These are phyloP conservation scores for Candida sp. DNA, from an alignment of 1,139 yeast species.

Conservation along the genomic window DNA sequence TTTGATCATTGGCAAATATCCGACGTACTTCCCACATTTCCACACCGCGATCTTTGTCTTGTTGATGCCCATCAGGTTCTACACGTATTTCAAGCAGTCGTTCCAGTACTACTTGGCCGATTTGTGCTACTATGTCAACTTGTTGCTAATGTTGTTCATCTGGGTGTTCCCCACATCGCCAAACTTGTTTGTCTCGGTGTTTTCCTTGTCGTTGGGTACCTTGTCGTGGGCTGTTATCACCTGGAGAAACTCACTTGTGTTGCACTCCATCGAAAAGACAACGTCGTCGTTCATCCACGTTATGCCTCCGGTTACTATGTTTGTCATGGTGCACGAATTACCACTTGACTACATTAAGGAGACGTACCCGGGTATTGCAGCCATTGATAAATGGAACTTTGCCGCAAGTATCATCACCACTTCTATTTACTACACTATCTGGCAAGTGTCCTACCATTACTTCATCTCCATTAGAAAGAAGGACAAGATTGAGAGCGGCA, in stretches of 20 bases:
- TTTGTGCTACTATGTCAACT: conserved; percentile 89
- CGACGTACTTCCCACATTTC: conserved; percentile 75
- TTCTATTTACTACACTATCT: conserved; percentile 81
- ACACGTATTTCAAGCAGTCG: conserved; percentile 78
- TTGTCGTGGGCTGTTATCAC: conserved; percentile 93
- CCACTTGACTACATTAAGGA: conserved; percentile 52
- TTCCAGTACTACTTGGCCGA: conserved; percentile 93
- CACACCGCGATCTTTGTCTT: conserved; percentile 67
- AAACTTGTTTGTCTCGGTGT: conserved; percentile 78
- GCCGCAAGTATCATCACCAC: conserved; percentile 78
- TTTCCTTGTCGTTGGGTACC: conserved; percentile 88
- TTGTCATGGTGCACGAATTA: conserved; percentile 86
- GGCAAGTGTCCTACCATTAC: conserved; percentile 93
- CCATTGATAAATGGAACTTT: conserved; percentile 70
- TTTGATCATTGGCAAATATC: conserved; percentile 76
- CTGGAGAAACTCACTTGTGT: conserved; percentile 93
- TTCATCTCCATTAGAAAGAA: conserved; percentile 84
- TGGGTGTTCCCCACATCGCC: conserved; percentile 85
- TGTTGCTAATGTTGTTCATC: conserved; percentile 67
- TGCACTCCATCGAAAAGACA: conserved; percentile 93
- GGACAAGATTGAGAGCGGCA: conserved; percentile 83
- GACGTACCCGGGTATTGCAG: conserved; percentile 84
- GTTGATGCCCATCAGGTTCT: conserved; percentile 84
- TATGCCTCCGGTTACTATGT: conserved; percentile 88
- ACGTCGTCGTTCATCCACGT: conserved; percentile 92